A percentile compares a stretch with the other conserved stretches of the same genome.
Evolutionary conservation across 2,329 filamentous ascomycete genomes (phyloP).

Genomic region (Shiraia bambusicola): DNA sequence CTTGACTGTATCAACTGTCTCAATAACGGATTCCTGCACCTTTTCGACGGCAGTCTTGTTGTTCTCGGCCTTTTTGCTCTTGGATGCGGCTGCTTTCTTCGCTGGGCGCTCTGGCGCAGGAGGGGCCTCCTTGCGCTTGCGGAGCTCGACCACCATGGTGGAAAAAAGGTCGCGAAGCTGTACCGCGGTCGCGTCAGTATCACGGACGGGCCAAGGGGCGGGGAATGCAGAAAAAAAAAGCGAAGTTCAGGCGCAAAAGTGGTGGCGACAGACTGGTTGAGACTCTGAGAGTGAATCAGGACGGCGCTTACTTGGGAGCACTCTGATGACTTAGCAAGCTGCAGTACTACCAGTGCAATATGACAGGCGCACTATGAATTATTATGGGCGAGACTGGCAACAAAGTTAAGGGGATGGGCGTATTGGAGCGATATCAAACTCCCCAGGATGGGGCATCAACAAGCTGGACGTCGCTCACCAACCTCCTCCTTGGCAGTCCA

Average conservation of each 20-base stretch:
- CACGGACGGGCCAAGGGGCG: conserved; percentile 15
- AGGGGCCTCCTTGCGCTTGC: conserved; percentile 62
- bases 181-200: conserved; percentile 23
- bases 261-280: conserved; percentile 2
- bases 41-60: conserved; percentile 41
- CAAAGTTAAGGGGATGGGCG: conserved; percentile 4
- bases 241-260: background rate
- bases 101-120: conserved; percentile 51
- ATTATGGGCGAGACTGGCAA: conserved; percentile 3
- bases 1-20: conserved; percentile 38
- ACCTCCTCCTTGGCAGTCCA: conserved; percentile 34
- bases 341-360: conserved; percentile 15
- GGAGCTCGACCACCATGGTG: conserved; percentile 57
- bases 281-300: conserved; percentile 12
- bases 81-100: conserved; percentile 50
- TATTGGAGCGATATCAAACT: conserved; percentile 7
- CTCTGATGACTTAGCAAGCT: conserved; percentile 11
- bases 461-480: conserved; percentile 17
- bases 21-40: conserved; percentile 33
- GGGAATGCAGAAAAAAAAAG: conserved; percentile 2
- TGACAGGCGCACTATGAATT: conserved; percentile 9
- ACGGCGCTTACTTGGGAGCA: conserved; percentile 14
- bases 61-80: conserved; percentile 34
- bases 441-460: background rate
- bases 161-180: conserved; percentile 28